Evolutionary conservation across 441 rosid genomes (phyloP).

Genomic region (Lepidium campestre): DNA sequence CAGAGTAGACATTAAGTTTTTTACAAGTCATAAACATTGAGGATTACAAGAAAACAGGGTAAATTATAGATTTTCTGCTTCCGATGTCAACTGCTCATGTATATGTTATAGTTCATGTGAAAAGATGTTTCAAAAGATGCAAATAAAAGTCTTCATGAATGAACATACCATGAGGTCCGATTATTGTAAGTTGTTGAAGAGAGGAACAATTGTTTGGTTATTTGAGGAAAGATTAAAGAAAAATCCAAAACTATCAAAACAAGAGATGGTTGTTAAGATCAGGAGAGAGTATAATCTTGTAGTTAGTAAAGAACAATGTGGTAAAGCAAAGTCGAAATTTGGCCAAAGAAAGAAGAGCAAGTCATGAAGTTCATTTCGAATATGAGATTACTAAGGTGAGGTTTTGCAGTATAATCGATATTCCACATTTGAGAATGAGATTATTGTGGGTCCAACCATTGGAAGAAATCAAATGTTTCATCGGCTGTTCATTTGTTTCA

Average conservation of each 20-base stretch:
- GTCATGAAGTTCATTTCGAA: background rate
- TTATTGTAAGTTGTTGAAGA: background rate
- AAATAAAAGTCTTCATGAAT: background rate
- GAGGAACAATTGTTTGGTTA: background rate
- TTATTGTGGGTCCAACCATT: background rate
- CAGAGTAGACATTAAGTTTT: background rate
- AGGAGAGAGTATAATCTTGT: background rate
- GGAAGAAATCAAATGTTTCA: background rate
- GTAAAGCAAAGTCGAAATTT: background rate
- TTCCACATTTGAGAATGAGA: background rate
- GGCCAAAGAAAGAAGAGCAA: background rate
- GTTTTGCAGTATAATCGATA: background rate
- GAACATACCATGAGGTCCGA: background rate
- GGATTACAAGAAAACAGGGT: no score
- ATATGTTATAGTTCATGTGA: background rate
- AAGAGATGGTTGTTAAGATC: background rate
- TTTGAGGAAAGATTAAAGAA: background rate
- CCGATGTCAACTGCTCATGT: background rate
- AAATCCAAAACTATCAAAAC: background rate
- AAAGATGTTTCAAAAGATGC: background rate
- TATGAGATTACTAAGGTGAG: background rate
- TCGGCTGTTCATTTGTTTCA: background rate
- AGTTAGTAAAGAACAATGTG: background rate
- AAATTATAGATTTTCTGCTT: background rate
- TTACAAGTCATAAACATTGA: background rate